Base-by-base conservation (phyloP, 805 yeast genomes). In the Kurtzmaniella cleridarum region DNA sequence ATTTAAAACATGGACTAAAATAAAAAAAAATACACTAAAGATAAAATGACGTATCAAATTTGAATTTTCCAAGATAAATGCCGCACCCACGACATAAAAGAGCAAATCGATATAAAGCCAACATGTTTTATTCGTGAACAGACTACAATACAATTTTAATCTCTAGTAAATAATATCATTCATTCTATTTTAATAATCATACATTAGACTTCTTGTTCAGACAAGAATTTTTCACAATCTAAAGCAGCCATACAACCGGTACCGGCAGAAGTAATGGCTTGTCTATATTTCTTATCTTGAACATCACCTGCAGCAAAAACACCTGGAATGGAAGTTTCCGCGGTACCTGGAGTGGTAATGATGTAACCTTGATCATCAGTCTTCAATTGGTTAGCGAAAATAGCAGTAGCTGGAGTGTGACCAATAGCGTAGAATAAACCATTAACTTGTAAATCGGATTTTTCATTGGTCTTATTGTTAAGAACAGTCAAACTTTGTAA, bases 181-280 rank as follows among this genome's bases (percentile, higher is more conserved):
- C 24, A 15, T 27, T 35, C 18, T 14, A 23, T 29, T 35, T 20
- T 5, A 20, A 20, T 20, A 20, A 35, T 26, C 36, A 39, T 17
- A 30, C 17, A 6, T 15, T 35, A 34, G 26, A 34, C 40, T 30
- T 51, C 57, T 50, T 59, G 56, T 41, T 85, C 95, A 34, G 91
- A 69, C 45, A 90, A 61, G 63, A 75, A 84, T 62, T 79, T 83
- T 71, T 90, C 97, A 57, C 91, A 87, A 56, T 93, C 98, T 45
- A 93, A 76, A 44, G 95, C 98, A 55, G 98, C 98, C 97, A 90
- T 91, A 76, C 98, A 93, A 47, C 98, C 98, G 47, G 96, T 77
- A 59, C 98, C 98, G n/a, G 98, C 98, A 62, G 97, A 89, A 31
- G 98, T 93, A 59, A 93, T 88, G 42, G 98, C 98, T 73, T 93